A percentile compares a stretch with the other conserved stretches of the same genome.
Evolutionary conservation across 2,329 filamentous ascomycete species (phyloP).

Genomic region (Curvularia lunata): DNA sequence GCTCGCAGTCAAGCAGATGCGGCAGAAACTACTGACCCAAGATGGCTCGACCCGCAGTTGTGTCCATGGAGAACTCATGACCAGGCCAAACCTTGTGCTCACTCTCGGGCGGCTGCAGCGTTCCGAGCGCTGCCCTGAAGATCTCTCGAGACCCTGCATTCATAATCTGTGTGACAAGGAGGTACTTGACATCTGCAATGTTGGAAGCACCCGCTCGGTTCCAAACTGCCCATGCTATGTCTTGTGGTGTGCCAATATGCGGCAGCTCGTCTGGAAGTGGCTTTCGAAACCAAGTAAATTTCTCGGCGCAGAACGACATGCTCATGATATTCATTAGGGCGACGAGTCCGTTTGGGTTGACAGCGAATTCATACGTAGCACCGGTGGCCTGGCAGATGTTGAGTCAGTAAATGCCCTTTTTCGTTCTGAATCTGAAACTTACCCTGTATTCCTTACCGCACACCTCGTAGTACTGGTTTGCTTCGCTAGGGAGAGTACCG

Average conservation of each 20-base stretch:
- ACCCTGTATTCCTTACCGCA: slow-evolving; percentile 17
- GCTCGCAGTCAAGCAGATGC: not conserved
- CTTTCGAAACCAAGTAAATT: slow-evolving; percentile 11
- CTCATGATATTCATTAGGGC: slow-evolving; percentile 17
- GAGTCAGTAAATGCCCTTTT: not conserved
- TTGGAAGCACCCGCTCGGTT: slow-evolving; percentile 8
- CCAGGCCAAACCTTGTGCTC: slow-evolving; percentile 18
- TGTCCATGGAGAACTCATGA: slow-evolving; percentile 12
- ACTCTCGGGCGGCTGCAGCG: slow-evolving; percentile 11
- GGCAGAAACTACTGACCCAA: slow-evolving; percentile 11
- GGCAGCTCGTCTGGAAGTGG: slow-evolving; percentile 11
- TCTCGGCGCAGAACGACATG: slow-evolving; percentile 12
- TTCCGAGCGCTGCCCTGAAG: slow-evolving; percentile 5
- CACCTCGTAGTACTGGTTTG: slow-evolving; percentile 18
- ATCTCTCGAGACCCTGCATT: slow-evolving; percentile 12
- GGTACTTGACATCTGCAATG: slow-evolving; percentile 16
- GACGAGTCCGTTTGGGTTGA: slow-evolving; percentile 10
- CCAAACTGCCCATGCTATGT: slow-evolving; percentile 23
- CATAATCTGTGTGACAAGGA: slow-evolving; percentile 17
- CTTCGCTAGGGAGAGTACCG: slow-evolving; percentile 8
- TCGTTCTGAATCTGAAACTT: not conserved
- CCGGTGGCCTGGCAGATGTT: slow-evolving; percentile 9
- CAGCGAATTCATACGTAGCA: slow-evolving; percentile 14
- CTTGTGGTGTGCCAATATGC: slow-evolving; percentile 11
- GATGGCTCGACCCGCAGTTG: slow-evolving; percentile 6